A percentile compares a stretch with the other conserved stretches of the same genome.
Conservation (phyloP, 495 filamentous ascomycete species). For the Aspergillus incahuasiensis region DNA sequence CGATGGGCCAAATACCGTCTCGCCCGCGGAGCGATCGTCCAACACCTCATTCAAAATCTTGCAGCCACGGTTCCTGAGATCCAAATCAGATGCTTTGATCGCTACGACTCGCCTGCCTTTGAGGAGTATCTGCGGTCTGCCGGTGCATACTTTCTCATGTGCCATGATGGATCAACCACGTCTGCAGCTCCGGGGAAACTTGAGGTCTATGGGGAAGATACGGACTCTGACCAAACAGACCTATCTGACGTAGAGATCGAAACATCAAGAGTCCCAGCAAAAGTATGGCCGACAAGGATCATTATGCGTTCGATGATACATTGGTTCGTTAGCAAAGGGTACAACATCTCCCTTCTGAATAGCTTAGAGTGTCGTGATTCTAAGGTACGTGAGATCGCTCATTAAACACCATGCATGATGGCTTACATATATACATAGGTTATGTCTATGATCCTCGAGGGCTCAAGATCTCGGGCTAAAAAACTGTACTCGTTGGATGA, state of each 20-base stretch:
- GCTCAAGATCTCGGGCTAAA: constrained; percentile 8
- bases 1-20: constrained; percentile 50
- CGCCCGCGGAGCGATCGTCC: constrained; percentile 56
- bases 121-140: constrained; percentile 44
- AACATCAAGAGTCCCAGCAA: neutral
- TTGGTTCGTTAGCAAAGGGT: constrained; percentile 41
- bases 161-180: constrained; percentile 51
- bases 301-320: constrained; percentile 44
- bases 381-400: constrained; percentile 37
- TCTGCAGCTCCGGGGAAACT: neutral
- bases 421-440: constrained; percentile 10
- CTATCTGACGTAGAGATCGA: neutral
- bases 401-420: neutral
- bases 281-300: constrained; percentile 13
- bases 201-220: no score
- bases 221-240: neutral
- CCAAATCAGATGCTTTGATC: constrained; percentile 43
- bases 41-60: constrained; percentile 49
- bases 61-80: constrained; percentile 26
- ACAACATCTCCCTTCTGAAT: constrained; percentile 58
- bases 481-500: neutral
- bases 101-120: constrained; percentile 44
- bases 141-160: constrained; percentile 64
- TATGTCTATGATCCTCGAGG: constrained; percentile 49
- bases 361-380: constrained; percentile 55